Evolutionary conservation across 2,329 filamentous ascomycete genomes (phyloP).

Genomic region (Orbilia quercus): DNA sequence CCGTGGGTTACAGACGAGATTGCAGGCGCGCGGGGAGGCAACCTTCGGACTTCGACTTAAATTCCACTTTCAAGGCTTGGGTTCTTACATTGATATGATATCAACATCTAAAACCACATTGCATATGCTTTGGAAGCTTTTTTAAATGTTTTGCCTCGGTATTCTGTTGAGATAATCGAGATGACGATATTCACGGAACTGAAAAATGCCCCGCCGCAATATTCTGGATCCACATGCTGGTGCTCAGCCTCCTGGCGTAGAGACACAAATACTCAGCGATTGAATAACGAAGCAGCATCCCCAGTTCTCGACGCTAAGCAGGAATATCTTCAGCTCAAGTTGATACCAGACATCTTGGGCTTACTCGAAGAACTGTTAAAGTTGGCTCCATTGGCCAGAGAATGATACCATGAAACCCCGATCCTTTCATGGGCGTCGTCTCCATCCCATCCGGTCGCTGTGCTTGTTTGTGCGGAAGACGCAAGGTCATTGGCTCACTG

Average conservation of each 20-base stretch:
- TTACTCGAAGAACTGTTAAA: conserved; percentile 8
- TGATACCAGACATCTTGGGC: conserved; percentile 13
- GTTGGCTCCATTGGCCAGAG: not conserved
- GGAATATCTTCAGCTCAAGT: conserved; percentile 45
- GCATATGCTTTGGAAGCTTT: not conserved
- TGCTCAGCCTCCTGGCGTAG: conserved; percentile 27
- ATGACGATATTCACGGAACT: too few species aligned
- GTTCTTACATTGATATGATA: conserved; percentile 3
- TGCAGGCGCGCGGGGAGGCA: conserved; percentile 31
- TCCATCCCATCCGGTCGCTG: not conserved
- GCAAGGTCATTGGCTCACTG: conserved; percentile 26
- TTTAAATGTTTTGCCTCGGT: too few species aligned
- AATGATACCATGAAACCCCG: not conserved
- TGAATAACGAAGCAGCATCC: not conserved
- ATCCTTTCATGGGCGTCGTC: conserved; percentile 1
- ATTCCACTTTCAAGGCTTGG: conserved; percentile 10
- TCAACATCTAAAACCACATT: not conserved
- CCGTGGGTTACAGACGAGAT: conserved; percentile 9
- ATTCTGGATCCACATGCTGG: conserved; percentile 7
- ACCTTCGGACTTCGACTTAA: conserved; percentile 7
- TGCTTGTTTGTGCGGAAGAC: not conserved
- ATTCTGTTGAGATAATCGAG: conserved; percentile 23
- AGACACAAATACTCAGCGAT: not conserved
- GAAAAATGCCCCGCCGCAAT: conserved; percentile 24
- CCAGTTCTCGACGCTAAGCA: conserved; percentile 30